A percentile compares a stretch with the other conserved stretches of the same genome.
These are phyloP conservation scores for Venturia carpophila DNA, from an alignment of 2,329 filamentous ascomycete genomes.

Conservation along the genomic window DNA sequence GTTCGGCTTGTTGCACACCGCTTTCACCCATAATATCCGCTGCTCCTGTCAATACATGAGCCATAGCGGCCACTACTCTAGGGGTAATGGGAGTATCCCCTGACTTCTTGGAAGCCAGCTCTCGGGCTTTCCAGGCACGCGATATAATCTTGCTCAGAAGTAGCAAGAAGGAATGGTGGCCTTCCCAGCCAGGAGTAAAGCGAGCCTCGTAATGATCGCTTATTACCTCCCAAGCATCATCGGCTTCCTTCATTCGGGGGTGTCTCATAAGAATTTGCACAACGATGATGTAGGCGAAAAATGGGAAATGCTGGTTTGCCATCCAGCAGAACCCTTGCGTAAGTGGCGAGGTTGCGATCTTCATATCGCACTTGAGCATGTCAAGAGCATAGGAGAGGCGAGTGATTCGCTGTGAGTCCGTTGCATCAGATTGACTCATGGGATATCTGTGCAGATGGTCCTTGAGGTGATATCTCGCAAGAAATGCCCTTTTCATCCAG, in stretches of 20 bases:
- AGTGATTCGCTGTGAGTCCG: slow-evolving; percentile 24
- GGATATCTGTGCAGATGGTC: slow-evolving; percentile 36
- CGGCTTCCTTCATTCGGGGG: slow-evolving; percentile 30
- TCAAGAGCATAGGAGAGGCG: slow-evolving; percentile 30
- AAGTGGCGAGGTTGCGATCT: slow-evolving; percentile 35
- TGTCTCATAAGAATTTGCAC: slow-evolving; percentile 36
- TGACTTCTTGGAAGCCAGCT: slow-evolving; percentile 21
- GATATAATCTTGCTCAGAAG: slow-evolving; percentile 50
- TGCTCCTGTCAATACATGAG: slow-evolving; percentile 22
- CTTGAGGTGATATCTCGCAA: slow-evolving; percentile 46
- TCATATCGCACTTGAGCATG: slow-evolving; percentile 43
- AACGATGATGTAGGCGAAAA: slow-evolving; percentile 42
- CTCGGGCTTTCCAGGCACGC: slow-evolving; percentile 54
- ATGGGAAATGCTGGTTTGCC: slow-evolving; percentile 39
- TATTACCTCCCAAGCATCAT: slow-evolving; percentile 39
- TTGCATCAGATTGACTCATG: slow-evolving; percentile 20
- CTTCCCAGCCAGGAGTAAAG: slow-evolving; percentile 22
- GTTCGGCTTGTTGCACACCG: neutral
- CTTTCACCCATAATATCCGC: neutral
- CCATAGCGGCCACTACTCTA: slow-evolving; percentile 28
- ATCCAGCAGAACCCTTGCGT: slow-evolving; percentile 39
- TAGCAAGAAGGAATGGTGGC: slow-evolving; percentile 25
- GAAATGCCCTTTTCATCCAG: slow-evolving; percentile 36
- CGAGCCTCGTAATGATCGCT: slow-evolving; percentile 39
- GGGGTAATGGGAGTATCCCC: slow-evolving; percentile 21